Conservation (phyloP, 2,329 filamentous ascomycete species). For the Exutisphaerella laricina region DNA sequence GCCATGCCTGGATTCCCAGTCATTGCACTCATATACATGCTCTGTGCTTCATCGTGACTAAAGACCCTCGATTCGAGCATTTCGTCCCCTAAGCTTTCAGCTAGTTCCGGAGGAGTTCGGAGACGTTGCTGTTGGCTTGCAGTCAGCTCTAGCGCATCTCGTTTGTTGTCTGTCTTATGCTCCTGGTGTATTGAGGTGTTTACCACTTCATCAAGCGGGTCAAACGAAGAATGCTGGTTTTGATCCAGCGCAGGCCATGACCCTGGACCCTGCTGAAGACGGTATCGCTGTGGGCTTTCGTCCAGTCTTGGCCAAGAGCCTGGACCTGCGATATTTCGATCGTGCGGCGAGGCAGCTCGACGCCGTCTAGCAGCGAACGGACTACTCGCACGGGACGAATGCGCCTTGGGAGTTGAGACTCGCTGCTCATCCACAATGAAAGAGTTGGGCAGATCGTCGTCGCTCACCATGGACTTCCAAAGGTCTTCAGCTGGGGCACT, state of each 20-base stretch:
- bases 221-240: constrained; percentile 17
- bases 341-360: constrained; percentile 23
- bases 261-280: constrained; percentile 17
- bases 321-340: constrained; percentile 20
- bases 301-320: constrained; percentile 29
- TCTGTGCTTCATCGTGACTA: constrained; percentile 74
- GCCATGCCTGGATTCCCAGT: constrained; percentile 33
- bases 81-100: constrained; percentile 19
- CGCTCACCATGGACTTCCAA: constrained; percentile 31
- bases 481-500: constrained; percentile 24
- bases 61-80: constrained; percentile 58
- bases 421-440: constrained; percentile 18
- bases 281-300: constrained; percentile 18
- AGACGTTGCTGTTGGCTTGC: neutral
- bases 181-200: constrained; percentile 3
- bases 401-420: constrained; percentile 9
- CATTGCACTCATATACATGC: constrained; percentile 76
- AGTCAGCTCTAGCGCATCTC: constrained; percentile 15
- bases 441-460: constrained; percentile 30
- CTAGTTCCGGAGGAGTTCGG: constrained; percentile 4
- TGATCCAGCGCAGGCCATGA: constrained; percentile 26
- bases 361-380: constrained; percentile 17
- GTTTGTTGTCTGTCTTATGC: constrained; percentile 23
- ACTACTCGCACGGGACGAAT: constrained; percentile 18
- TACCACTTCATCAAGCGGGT: constrained; percentile 21